Conservation (phyloP, 139 green algal species). For the Coelastrella sp. region DNA sequence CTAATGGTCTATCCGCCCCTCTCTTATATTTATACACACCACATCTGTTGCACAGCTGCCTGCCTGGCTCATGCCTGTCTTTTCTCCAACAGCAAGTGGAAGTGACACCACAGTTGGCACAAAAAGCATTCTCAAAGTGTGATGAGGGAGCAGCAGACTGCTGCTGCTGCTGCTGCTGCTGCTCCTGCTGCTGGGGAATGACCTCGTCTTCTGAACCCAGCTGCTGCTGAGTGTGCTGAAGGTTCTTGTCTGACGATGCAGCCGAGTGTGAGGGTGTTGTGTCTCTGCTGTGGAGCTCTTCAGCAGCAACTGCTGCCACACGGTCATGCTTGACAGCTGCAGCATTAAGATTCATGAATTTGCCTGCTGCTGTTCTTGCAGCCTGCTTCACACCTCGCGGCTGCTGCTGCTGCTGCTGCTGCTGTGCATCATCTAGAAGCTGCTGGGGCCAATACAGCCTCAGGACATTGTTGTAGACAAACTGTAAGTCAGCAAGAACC, state of each 20-base stretch:
- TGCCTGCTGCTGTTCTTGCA: background rate
- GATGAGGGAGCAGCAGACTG: background rate
- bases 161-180: background rate
- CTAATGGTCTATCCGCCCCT: background rate
- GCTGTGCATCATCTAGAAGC: background rate
- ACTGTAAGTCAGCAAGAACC: conserved; percentile 74
- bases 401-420: conserved; percentile 9
- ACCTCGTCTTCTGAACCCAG: background rate
- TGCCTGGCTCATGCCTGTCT: background rate
- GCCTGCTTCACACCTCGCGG: background rate
- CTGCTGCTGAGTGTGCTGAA: background rate
- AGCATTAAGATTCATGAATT: too few relatives aligned
- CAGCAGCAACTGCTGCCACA: background rate
- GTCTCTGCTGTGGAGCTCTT: background rate
- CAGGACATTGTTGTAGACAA: conserved; percentile 75
- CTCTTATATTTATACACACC: background rate
- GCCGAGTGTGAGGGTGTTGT: background rate
- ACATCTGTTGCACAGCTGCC: background rate
- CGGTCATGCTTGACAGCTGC: background rate
- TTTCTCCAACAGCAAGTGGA: background rate
- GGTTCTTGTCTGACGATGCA: too few relatives aligned
- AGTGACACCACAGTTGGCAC: background rate
- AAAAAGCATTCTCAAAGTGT: background rate
- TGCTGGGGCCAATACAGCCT: conserved; percentile 43
- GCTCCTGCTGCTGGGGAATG: conserved; percentile 1